Percentiles rank a stretch among this genome's conserved stretches.
These are phyloP conservation scores for Aureobasidium uvarum DNA, from an alignment of 2,329 filamentous ascomycete species.

Conservation along the genomic window DNA sequence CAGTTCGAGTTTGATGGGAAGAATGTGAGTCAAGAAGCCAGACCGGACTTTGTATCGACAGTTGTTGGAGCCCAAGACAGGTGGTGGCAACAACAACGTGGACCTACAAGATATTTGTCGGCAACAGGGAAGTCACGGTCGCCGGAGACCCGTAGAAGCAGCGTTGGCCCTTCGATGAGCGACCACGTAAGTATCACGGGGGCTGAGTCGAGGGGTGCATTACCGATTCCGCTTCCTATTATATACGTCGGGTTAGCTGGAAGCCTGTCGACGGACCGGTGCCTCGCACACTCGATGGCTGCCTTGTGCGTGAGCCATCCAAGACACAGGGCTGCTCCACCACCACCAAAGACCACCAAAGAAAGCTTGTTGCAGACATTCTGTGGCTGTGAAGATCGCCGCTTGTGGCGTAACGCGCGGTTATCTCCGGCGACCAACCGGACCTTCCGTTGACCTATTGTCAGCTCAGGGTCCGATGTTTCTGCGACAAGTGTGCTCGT, in stretches of 20 bases:
- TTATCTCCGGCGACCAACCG: constrained; percentile 1
- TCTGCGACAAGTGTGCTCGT: constrained; percentile 8
- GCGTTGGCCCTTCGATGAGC: constrained; percentile 8
- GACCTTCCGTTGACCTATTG: not conserved
- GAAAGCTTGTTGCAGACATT: constrained; percentile 21
- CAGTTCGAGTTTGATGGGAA: not conserved
- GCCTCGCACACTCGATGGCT: constrained; percentile 9
- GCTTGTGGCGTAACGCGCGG: constrained; percentile 7
- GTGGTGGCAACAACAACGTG: constrained; percentile 15
- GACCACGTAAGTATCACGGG: constrained; percentile 24
- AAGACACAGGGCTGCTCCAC: constrained; percentile 2
- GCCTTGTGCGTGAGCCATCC: constrained; percentile 12
- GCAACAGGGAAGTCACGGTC: constrained; percentile 11
- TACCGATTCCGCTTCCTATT: constrained; percentile 18
- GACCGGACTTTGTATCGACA: constrained; percentile 9
- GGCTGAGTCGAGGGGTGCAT: constrained; percentile 26
- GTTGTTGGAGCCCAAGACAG: constrained; percentile 12
- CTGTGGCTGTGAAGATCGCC: constrained; percentile 12
- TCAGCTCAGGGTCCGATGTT: constrained; percentile 6
- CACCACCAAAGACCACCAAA: constrained; percentile 15
- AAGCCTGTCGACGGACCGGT: constrained; percentile 10
- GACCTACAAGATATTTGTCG: constrained; percentile 8
- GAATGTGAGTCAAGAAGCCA: not conserved
- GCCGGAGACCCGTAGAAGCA: not conserved
- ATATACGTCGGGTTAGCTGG: constrained; percentile 20